Evolutionary conservation across 306 rosid genomes (phyloP), one percentile per base, ranked within the genome.

Genomic region (Cicer chorassanicum): DNA sequence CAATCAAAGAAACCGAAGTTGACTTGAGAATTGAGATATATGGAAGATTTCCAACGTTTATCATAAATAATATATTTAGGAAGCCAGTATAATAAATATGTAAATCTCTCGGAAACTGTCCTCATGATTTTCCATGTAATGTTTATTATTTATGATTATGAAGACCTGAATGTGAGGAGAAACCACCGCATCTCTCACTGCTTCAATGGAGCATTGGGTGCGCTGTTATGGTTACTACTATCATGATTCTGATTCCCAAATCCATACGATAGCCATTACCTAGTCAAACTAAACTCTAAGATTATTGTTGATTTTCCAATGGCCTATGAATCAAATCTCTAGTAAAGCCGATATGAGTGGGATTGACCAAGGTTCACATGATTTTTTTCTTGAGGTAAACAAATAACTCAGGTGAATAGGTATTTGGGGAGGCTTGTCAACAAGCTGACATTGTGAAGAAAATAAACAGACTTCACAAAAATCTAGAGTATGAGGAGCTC

Each of bases 1-100:
- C 78, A 72, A 74, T 67, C 49, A 64, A 84, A 78, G 41, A 84
- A 84, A 75, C 45, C 39, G 68, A 82, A 75, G 62, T 75, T 75
- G 74, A 79, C 18, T 7, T 56, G 44, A 34, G 53, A 78, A 8
- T 9, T 51, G 42, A 29, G 44, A 24, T 53, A 38, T 3, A 41
- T 68, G 24, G 38, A 61, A 40, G n/a, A 84, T 73, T 78, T 21
- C 41, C 65, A 66, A 48, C 38, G 72, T 51, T 65, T 49, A 60
- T 6, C 74, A 72, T 68, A 53, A 24, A 68, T 59, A 60, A 46
- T 51, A 70, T 16, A 67, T 50, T 54, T 21, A 45, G 54, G 54
- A 51, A 73, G 59, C 44, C 21, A 34, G 34, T 19, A 38, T 40
- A 34, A 63, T 54, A 50, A 39, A 67, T 18, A 41, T 7, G 40